Evolutionary conservation across 495 filamentous ascomycete genomes (phyloP), one percentile per base, ranked within the genome.

Genomic region (Trypethelium eluteriae): DNA sequence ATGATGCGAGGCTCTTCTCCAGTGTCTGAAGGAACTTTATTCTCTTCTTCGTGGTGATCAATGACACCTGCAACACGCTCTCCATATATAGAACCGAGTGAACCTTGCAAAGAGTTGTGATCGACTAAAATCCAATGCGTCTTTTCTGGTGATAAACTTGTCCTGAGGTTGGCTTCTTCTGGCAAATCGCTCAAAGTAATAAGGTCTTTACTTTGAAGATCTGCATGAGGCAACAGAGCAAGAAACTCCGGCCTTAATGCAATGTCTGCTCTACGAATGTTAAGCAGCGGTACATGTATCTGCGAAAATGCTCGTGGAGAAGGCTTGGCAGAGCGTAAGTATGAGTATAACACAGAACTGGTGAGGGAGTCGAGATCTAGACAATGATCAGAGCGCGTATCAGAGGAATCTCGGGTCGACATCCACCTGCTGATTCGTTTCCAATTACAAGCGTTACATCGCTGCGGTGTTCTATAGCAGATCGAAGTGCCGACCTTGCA

Each of bases 331-430:
- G 83, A 86, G 66, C 86, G 85, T 66, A 95, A 83, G 78, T 96
- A 98, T 53, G 93, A 88, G 61, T 90, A 89, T 56, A 96, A 75
- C n/a, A 98, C 77, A 16, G 93, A 85, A 44, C 85, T 90, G 76
- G 90, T 89, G 64, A 98, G 84, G 12, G 95, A 96, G 77, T 98
- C 94, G 72, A 98, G 87, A 74, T 98, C 94, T 83, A 77, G 75
- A 2, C 25, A 7, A 50, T 9, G 25, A 41, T 38, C 50, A 39
- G 46, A n/a, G 32, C 16, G 34, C 5, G 14, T 3, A 18, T 39
- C n/a, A 16, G 38, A 38, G 32, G 10, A 57, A 0, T 3, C 35
- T 62, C 12, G 34, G 56, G 64, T 53, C 47, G 35, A 39, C 38
- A 70, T 73, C n/a, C 75, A 85, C 87, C 87, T 35, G 86, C 88